Percentiles rank a stretch among this genome's conserved stretches.
Conservation (phyloP, 2,329 filamentous ascomycete genomes). For the Ophiostoma sp. region DNA sequence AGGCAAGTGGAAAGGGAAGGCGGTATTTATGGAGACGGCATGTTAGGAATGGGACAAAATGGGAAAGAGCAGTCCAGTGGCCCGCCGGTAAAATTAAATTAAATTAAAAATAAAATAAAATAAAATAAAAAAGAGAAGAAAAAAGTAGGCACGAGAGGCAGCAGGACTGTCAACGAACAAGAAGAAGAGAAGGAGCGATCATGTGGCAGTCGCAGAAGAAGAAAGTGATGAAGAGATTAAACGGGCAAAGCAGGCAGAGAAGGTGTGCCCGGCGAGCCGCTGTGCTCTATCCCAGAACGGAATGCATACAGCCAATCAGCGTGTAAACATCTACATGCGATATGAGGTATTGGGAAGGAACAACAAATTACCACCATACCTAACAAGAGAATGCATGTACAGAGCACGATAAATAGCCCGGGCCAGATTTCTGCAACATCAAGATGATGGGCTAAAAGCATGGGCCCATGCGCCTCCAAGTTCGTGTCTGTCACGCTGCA, state of each 20-base stretch:
- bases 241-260: not conserved
- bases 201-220: not conserved
- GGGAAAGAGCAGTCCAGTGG: conserved; percentile 6
- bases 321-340: not conserved
- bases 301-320: not conserved
- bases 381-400: not conserved
- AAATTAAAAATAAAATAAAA: no score
- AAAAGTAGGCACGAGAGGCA: not conserved
- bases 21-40: conserved; percentile 15
- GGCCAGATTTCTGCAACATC: not conserved
- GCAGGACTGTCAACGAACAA: not conserved
- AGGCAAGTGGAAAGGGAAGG: conserved; percentile 12
- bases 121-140: no score
- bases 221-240: not conserved
- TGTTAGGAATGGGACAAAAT: not conserved
- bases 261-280: conserved; percentile 5
- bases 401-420: not conserved
- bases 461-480: not conserved
- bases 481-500: conserved; percentile 1
- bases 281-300: not conserved
- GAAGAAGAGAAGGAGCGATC: not conserved
- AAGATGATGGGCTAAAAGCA: not conserved
- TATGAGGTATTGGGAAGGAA: not conserved
- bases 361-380: not conserved
- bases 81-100: not conserved